These are phyloP conservation scores for Colletotrichum somersetense DNA, from an alignment of 2,329 filamentous ascomycete species.

Conservation along the genomic window DNA sequence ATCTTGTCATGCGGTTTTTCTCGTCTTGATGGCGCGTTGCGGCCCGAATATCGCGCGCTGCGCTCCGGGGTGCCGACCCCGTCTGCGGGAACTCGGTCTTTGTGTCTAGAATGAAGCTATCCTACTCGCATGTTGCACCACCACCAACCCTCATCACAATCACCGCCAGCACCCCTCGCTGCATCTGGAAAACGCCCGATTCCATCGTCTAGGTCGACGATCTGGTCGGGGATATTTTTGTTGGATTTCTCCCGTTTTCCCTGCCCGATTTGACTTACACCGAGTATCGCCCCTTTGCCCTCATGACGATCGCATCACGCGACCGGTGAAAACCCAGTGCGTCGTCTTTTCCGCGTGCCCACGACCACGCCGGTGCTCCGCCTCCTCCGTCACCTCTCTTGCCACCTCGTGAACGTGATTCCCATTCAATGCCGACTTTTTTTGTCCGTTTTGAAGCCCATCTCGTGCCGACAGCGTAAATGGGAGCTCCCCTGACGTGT, in stretches of 20 bases:
- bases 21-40: background rate
- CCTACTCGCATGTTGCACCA: constrained; percentile 40
- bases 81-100: constrained; percentile 18
- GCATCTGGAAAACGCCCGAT: constrained; percentile 16
- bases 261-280: constrained; percentile 40
- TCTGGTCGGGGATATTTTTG: constrained; percentile 29
- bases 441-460: background rate
- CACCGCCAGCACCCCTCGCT: constrained; percentile 5
- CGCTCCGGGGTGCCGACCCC: background rate
- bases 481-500: too few relatives aligned
- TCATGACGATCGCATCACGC: constrained; percentile 25
- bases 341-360: background rate
- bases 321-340: constrained; percentile 21
- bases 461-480: background rate
- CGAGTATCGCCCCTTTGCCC: constrained; percentile 28
- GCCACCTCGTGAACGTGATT: too few relatives aligned
- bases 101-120: constrained; percentile 41
- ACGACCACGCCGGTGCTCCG: background rate
- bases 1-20: constrained; percentile 13
- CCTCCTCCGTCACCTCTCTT: background rate
- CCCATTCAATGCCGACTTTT: background rate
- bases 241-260: constrained; percentile 31
- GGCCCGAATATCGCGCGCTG: constrained; percentile 23
- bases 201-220: constrained; percentile 33
- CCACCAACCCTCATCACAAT: constrained; percentile 27